Evolutionary conservation across 1,284 basidiomycete genomes (phyloP).

Genomic region (Papiliotrema fonsecae): DNA sequence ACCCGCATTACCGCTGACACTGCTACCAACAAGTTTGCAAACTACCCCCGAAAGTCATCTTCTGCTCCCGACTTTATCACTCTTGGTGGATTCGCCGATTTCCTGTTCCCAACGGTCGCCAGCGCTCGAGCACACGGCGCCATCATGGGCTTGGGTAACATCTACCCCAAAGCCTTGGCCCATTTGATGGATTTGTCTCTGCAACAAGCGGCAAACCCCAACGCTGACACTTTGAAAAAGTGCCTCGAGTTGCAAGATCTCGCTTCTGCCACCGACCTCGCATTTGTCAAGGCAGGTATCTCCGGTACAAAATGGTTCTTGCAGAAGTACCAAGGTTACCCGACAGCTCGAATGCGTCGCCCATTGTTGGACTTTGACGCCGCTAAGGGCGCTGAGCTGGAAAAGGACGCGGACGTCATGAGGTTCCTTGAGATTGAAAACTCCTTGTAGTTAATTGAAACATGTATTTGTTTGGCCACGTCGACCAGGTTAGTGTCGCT

Average conservation of each 20-base stretch:
- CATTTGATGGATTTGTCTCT: conserved; percentile 61
- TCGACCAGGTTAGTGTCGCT: too few species aligned
- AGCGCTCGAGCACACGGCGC: conserved; percentile 61
- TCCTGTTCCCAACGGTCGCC: conserved; percentile 65
- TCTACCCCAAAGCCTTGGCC: conserved; percentile 62
- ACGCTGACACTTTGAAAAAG: conserved; percentile 57
- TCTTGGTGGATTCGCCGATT: conserved; percentile 72
- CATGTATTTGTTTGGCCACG: background rate
- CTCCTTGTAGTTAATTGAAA: conserved; percentile 44
- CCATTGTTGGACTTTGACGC: conserved; percentile 64
- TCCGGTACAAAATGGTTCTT: conserved; percentile 76
- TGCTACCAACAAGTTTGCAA: conserved; percentile 48
- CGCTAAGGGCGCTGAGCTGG: conserved; percentile 57
- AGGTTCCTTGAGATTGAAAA: conserved; percentile 64
- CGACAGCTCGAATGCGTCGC: conserved; percentile 61
- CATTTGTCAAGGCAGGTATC: conserved; percentile 71
- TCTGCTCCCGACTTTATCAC: conserved; percentile 58
- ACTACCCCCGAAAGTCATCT: conserved; percentile 64
- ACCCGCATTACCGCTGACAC: conserved; percentile 71
- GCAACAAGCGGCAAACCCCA: conserved; percentile 52
- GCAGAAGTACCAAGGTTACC: conserved; percentile 63
- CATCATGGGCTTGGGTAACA: conserved; percentile 73
- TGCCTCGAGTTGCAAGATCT: conserved; percentile 73
- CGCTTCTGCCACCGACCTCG: conserved; percentile 70
- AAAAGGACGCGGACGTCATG: conserved; percentile 64